Conservation (phyloP, 2,329 filamentous ascomycete genomes). For the Penicillium sp. region DNA sequence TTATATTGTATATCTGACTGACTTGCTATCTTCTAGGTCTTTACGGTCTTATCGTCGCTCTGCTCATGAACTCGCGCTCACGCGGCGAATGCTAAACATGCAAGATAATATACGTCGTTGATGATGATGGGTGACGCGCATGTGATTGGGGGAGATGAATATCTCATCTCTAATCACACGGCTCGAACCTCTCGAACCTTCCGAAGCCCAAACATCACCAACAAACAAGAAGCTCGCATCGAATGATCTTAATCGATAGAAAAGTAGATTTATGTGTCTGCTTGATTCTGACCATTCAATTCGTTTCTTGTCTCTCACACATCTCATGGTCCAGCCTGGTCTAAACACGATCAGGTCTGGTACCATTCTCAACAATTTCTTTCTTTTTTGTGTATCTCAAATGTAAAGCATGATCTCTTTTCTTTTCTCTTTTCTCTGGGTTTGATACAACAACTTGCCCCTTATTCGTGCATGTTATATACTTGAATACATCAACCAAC, state of each 20-base stretch:
- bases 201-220: neutral
- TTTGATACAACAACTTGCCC: neutral
- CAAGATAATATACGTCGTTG: neutral
- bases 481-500: neutral
- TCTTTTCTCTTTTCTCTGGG: neutral
- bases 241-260: neutral
- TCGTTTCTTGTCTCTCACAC: neutral
- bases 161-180: neutral
- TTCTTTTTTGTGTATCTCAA: neutral
- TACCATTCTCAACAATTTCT: neutral
- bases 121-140: neutral
- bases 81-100: conserved; percentile 59
- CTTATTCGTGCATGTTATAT: neutral
- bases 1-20: neutral
- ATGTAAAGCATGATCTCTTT: conserved; percentile 1
- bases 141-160: neutral
- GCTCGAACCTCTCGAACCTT: neutral
- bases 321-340: neutral
- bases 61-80: conserved; percentile 98
- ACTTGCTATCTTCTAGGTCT: conserved; percentile 63
- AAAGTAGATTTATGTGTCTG: neutral
- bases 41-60: conserved; percentile 96
- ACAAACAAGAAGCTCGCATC: neutral
- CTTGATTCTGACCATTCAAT: neutral
- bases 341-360: neutral